A percentile compares a stretch with the other conserved stretches of the same genome.
Conservation (phyloP, 805 yeast species). For the Starmerella apicola region DNA sequence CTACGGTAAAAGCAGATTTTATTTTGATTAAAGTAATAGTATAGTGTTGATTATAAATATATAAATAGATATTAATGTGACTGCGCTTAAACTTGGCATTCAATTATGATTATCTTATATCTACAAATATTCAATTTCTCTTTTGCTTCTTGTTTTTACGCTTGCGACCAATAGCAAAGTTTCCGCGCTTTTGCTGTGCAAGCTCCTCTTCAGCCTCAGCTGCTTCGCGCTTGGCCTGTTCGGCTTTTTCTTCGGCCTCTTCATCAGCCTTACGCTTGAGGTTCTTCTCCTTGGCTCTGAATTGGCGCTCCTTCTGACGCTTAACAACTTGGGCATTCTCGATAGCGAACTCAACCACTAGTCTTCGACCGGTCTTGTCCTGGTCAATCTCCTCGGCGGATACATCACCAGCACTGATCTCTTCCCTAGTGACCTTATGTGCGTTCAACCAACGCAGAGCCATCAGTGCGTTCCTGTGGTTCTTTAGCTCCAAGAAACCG, state of each 20-base stretch:
- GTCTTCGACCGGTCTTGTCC: conserved; percentile 41
- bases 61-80: too few relatives aligned
- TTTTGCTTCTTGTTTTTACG: conserved; percentile 23
- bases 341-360: conserved; percentile 89
- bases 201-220: conserved; percentile 10
- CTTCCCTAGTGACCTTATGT: conserved; percentile 63
- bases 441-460: conserved; percentile 95
- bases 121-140: conserved; percentile 5
- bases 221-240: conserved; percentile 17
- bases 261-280: conserved; percentile 22
- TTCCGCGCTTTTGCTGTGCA: conserved; percentile 13
- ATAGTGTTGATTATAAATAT: too few relatives aligned
- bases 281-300: conserved; percentile 17
- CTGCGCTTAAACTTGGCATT: not conserved
- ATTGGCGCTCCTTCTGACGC: conserved; percentile 56
- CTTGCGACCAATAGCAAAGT: conserved; percentile 27
- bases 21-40: too few relatives aligned
- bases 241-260: conserved; percentile 17
- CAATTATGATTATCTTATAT: too few relatives aligned
- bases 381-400: conserved; percentile 16
- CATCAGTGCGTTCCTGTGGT: conserved; percentile 87
- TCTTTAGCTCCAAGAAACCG: conserved; percentile 87
- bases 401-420: conserved; percentile 33
- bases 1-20: too few relatives aligned
- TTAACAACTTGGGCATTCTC: conserved; percentile 90